Conservation (phyloP, 768 basidiomycete species). For the Auriscalpium vulgare region DNA sequence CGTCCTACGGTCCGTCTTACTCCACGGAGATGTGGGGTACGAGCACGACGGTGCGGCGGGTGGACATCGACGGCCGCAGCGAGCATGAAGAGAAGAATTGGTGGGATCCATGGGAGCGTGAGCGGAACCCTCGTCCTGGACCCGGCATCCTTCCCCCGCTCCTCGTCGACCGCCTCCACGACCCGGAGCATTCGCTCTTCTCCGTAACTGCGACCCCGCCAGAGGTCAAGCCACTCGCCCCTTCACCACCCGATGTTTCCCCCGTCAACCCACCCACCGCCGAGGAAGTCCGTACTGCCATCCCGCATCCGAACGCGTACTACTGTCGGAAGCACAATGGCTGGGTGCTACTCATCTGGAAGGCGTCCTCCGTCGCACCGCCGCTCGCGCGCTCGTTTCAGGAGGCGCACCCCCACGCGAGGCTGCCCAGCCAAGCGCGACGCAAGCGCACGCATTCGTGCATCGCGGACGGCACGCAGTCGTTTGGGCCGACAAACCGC, state of each 20-base stretch:
- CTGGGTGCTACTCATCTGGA: conserved; percentile 73
- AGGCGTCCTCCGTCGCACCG: conserved; percentile 51
- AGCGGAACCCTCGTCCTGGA: conserved; percentile 48
- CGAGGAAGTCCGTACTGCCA: conserved; percentile 56
- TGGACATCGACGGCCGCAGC: conserved; percentile 52
- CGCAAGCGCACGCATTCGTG: conserved; percentile 45
- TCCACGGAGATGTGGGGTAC: conserved; percentile 4
- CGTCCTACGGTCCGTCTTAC: conserved; percentile 1
- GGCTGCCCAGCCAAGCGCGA: conserved; percentile 48
- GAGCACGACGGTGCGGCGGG: conserved; percentile 21
- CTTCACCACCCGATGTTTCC: conserved; percentile 18
- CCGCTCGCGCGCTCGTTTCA: conserved; percentile 52
- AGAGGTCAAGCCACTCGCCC: conserved; percentile 20
- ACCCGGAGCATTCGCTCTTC: conserved; percentile 65
- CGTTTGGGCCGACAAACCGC: conserved; percentile 41
- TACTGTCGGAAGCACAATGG: conserved; percentile 79
- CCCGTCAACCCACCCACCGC: conserved; percentile 36
- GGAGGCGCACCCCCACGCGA: conserved; percentile 24
- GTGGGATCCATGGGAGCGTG: conserved; percentile 54
- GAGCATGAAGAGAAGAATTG: conserved; percentile 55
- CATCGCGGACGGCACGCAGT: conserved; percentile 40
- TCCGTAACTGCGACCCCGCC: conserved; percentile 41
- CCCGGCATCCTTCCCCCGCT: conserved; percentile 62
- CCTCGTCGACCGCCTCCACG: conserved; percentile 59
- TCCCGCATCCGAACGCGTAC: conserved; percentile 78